Base-by-base conservation (phyloP, 495 filamentous ascomycete species). In the Hypoxylon subgilvum region DNA sequence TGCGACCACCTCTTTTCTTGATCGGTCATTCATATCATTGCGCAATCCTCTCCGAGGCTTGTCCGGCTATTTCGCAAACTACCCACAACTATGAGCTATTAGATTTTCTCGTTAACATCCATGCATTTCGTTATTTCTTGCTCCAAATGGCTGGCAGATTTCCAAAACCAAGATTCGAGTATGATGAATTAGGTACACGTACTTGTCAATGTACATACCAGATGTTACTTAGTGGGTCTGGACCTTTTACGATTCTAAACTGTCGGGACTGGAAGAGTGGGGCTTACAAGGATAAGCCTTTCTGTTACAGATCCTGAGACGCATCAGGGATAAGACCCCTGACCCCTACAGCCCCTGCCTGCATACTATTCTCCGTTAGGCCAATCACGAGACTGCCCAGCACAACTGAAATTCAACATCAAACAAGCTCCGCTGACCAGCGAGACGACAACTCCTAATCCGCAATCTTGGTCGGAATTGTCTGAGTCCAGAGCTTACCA, bases 301-400 rank as follows among this genome's bases (percentile, higher is more conserved):
- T 57, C 52, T 63, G 61, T 63, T 63, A 63, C 61, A 63, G 61
- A 63, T 63, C 49, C 61, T 63, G 61, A 63, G 61, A 63, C 61
- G 61, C 53, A 44, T 58, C 49, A 58, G 54, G 61, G 61, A 54
- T 53, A 35, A 45, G 12, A 57, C 61, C 61, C 60, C 53, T 63
- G 61, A 38, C 21, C 53, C 53, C 36, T 48, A 47, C 54, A 63
- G 48, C 61, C 54, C 61, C 54, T 63, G 49, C 53, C 61, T 63
- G 53, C 43, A 63, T 57, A 54, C 36, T 63, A 63, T 63, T 63
- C 30, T 63, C 61, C 61, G 61, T 22, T n/a, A 2, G 14, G 6
- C 61, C 61, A 63, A 63, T 63, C 30, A 54, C 6, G 17, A 58
- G 31, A 25, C 38, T 57, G 61, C 53, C 61, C 61, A 18, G 50